Base-by-base conservation (phyloP, 2,329 filamentous ascomycete species). In the Fusarium mundagurra region DNA sequence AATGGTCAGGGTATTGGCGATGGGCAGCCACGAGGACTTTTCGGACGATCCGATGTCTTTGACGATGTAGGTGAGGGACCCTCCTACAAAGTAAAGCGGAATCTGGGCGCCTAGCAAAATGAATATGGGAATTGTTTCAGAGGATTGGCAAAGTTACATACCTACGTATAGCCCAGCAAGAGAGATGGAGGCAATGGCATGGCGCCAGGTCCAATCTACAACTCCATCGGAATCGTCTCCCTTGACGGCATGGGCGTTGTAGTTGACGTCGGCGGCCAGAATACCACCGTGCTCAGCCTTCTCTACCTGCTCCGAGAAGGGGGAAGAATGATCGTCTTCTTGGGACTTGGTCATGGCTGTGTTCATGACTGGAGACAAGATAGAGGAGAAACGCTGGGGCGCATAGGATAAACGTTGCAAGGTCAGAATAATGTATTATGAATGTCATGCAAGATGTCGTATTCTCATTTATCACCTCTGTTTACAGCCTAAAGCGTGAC, bases 41-140 rank as follows among this genome's bases (percentile, higher is more conserved):
- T 48, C 45, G 5, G 45, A 3, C 10, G 45, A 48, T 17, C 45
- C 45, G 14, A 48, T 31, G 27, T 48, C 45, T 17, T 48, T 12
- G 6, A 48, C 45, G 4, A 48, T 48, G 20, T 48, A 48, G 45
- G 45, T 31, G 14, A 48, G 45, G 20, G 27, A 48, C 1, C 27
- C 45, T 4, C 27, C 45, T 3, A n/a, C 45, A n/a, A 48, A 48
- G 45, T 48, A 48, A 6, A 48, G 27, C 14, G 45, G 45, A 31
- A 31, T 17, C 45, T 48, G 45, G 4, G 45, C 45, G 14, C 45
- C 45, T 48, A 31, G 16, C 3, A 8, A n/a, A 12, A 48, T 48
- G 4, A 31, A 16, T 1, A 48, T 3, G 9, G 45, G 8, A 24
- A 5, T 29, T 14, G 1, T 2, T 45, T 14, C 0, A 11, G 4